A percentile compares a stretch with the other conserved stretches of the same genome.
Conservation (phyloP, 2,329 filamentous ascomycete species). For the Trichophyton simii region DNA sequence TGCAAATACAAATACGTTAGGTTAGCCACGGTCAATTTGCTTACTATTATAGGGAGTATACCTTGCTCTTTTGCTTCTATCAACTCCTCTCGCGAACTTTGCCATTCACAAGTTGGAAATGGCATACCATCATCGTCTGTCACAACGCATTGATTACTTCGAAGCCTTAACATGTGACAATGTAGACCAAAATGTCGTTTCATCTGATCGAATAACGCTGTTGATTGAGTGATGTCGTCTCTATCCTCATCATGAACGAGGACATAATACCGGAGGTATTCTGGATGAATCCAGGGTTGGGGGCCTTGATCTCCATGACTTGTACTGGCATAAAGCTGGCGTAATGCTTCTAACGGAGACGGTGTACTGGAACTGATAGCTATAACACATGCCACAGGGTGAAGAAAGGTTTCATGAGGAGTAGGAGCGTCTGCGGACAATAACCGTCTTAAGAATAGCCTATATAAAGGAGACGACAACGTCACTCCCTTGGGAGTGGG, state of each 20-base stretch:
- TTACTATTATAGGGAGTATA: conserved; percentile 19
- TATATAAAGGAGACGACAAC: conserved; percentile 64
- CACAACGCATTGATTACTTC: conserved; percentile 71
- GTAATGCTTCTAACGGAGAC: conserved; percentile 72
- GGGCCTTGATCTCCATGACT: conserved; percentile 60
- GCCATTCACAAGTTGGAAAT: conserved; percentile 75
- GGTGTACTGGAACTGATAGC: conserved; percentile 83
- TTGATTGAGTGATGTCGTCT: conserved; percentile 83
- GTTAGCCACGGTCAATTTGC: conserved; percentile 3
- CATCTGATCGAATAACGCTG: conserved; percentile 92
- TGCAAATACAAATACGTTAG: conserved; percentile 1
- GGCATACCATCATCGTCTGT: conserved; percentile 84
- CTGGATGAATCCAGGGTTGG: conserved; percentile 76
- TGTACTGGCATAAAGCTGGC: conserved; percentile 74
- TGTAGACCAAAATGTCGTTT: conserved; percentile 95
- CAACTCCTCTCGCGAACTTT: conserved; percentile 75
- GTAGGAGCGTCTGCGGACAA: conserved; percentile 66
- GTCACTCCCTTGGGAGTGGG: conserved; percentile 18
- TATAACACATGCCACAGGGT: conserved; percentile 88
- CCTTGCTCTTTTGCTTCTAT: conserved; percentile 55
- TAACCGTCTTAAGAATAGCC: conserved; percentile 69
- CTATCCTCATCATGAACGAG: conserved; percentile 92
- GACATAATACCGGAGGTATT: conserved; percentile 92
- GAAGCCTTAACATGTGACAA: conserved; percentile 77
- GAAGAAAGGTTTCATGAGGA: conserved; percentile 83